Evolutionary conservation across 805 yeast species (phyloP).

Genomic region (Zygosaccharomyces bisporus): DNA sequence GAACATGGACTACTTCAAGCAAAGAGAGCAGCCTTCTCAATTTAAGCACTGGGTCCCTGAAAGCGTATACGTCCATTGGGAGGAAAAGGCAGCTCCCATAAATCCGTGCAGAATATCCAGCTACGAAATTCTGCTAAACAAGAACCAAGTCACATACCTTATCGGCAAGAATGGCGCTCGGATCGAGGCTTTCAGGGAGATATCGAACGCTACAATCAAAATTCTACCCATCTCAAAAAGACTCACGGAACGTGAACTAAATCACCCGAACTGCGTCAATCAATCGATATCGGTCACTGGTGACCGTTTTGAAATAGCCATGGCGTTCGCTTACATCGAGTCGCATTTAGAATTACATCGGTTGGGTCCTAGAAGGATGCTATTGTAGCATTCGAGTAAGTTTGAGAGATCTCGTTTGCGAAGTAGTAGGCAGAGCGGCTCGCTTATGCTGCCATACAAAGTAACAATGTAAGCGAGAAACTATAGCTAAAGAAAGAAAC

Average conservation of each 20-base stretch:
- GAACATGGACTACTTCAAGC: neutral
- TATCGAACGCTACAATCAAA: slow-evolving; percentile 39
- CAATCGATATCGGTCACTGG: slow-evolving; percentile 38
- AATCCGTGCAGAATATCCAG: neutral
- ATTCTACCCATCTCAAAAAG: slow-evolving; percentile 35
- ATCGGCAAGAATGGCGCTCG: slow-evolving; percentile 44
- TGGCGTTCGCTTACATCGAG: slow-evolving; percentile 31
- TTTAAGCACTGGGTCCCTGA: neutral
- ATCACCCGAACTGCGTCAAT: slow-evolving; percentile 13
- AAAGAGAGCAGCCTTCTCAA: neutral
- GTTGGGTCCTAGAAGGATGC: slow-evolving; percentile 2
- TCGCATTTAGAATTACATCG: slow-evolving; percentile 10
- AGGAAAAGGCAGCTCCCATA: neutral
- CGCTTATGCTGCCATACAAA: no score
- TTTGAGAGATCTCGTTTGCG: no score
- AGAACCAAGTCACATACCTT: slow-evolving; percentile 38
- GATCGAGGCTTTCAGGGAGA: slow-evolving; percentile 37
- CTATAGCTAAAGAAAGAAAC: no score
- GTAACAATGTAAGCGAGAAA: no score
- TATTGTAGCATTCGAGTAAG: neutral
- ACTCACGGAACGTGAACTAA: slow-evolving; percentile 13
- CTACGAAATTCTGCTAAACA: slow-evolving; percentile 14
- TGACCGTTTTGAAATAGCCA: slow-evolving; percentile 20
- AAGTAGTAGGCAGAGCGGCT: neutral
- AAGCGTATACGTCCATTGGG: neutral